Percentiles rank a stretch among this genome's conserved stretches.
phyloP scores from a whole-genome alignment of 2,329 filamentous ascomycete genomes.

The Hortaea sp. region DNA sequence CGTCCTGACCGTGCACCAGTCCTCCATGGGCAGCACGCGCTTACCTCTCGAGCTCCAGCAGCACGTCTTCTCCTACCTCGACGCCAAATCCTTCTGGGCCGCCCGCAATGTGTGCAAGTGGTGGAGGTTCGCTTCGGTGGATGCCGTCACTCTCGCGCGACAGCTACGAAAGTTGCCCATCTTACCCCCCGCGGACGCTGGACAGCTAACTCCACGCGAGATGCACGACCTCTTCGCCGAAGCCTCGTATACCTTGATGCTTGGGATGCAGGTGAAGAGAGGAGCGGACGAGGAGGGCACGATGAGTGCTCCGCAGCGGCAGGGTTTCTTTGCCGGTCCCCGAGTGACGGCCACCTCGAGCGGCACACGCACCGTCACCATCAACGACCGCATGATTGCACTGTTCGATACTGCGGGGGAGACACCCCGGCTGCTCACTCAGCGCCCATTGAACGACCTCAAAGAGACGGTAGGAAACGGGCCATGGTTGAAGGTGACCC shows the following conservation, averaged over 20 bases:
- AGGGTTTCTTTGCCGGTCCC: conserved; percentile 11
- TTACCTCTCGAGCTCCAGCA: conserved; percentile 26
- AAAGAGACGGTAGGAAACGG: conserved; percentile 23
- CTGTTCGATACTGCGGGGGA: conserved; percentile 19
- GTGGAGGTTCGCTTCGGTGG: conserved; percentile 23
- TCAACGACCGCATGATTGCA: conserved; percentile 21
- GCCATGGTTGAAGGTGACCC: conserved; percentile 22
- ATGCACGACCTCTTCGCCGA: conserved; percentile 19
- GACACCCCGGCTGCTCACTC: conserved; percentile 10
- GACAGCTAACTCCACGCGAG: conserved; percentile 11
- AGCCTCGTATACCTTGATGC: conserved; percentile 22
- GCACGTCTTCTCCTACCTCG: conserved; percentile 23
- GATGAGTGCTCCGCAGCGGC: conserved; percentile 7
- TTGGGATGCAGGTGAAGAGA: conserved; percentile 17
- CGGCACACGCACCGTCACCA: conserved; percentile 16
- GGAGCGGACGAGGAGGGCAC: conserved; percentile 10
- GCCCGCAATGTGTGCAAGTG: conserved; percentile 23
- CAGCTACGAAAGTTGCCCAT: conserved; percentile 23
- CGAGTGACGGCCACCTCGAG: conserved; percentile 15
- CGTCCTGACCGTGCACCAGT: conserved; percentile 7
- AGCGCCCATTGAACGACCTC: conserved; percentile 22
- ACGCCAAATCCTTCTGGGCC: conserved; percentile 22
- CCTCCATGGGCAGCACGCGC: conserved; percentile 11
- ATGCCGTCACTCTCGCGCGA: conserved; percentile 18
- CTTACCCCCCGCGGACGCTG: conserved; percentile 13